A percentile compares a stretch with the other conserved stretches of the same genome.
Evolutionary conservation across 805 yeast genomes (phyloP).

Genomic region (Deakozyma indianensis): DNA sequence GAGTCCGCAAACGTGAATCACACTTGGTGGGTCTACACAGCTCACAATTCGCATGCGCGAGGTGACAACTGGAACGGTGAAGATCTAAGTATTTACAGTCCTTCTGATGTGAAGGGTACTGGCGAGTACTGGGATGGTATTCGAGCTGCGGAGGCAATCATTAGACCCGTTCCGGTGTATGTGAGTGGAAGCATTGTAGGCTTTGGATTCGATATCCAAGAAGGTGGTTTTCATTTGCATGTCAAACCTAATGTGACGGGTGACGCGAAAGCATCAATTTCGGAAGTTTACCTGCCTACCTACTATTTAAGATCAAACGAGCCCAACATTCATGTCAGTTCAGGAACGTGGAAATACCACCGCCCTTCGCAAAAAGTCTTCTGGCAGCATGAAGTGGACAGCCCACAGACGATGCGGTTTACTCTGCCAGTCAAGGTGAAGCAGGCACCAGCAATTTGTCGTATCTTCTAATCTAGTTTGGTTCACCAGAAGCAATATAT

Average conservation of each 20-base stretch:
- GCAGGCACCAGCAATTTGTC: no score
- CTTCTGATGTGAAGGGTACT: constrained; percentile 1
- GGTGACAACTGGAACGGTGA: constrained; percentile 94
- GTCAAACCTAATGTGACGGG: constrained; percentile 19
- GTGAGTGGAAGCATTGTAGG: constrained; percentile 42
- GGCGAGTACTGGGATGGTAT: constrained; percentile 34
- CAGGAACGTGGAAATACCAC: constrained; percentile 45
- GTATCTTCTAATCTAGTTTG: no score
- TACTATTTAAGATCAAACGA: constrained; percentile 49
- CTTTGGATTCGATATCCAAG: constrained; percentile 45
- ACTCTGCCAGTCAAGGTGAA: no score
- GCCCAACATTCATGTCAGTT: constrained; percentile 35
- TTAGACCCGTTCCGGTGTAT: constrained; percentile 63
- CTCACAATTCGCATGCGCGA: constrained; percentile 60
- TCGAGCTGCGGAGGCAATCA: constrained; percentile 58
- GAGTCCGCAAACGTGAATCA: constrained; percentile 61
- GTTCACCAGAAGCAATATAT: no score
- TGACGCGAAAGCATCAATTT: constrained; percentile 14
- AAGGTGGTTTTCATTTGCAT: constrained; percentile 32
- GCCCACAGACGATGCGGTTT: constrained; percentile 23
- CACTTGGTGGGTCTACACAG: constrained; percentile 77
- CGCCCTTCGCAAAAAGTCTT: constrained; percentile 39
- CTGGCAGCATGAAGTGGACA: constrained; percentile 50
- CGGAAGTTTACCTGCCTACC: constrained; percentile 53
- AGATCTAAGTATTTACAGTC: constrained; percentile 66